Percentiles rank a stretch among this genome's conserved stretches.
Conservation (phyloP, 257 asterid genomes). For the Gentiana dahurica region DNA sequence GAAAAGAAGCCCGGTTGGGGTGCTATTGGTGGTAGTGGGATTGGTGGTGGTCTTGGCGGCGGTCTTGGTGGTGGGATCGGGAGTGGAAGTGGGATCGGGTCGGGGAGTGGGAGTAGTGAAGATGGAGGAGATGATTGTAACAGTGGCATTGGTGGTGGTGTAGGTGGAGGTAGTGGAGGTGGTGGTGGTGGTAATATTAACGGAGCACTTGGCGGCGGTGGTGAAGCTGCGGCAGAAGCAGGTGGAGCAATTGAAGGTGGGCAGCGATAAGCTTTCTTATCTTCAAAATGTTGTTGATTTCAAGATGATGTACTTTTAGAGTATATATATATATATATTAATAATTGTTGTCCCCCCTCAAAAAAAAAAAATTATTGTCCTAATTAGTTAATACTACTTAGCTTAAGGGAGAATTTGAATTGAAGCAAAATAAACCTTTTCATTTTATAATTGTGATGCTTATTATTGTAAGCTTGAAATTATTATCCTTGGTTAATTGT, state of each 20-base stretch:
- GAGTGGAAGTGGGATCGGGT: slow-evolving; percentile 7
- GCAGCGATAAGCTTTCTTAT: not conserved
- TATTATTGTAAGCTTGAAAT: no score
- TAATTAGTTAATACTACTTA: no score
- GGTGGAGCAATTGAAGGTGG: not conserved
- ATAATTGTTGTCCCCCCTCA: no score
- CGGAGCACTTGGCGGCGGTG: slow-evolving; percentile 1
- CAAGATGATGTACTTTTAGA: no score
- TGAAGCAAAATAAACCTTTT: no score
- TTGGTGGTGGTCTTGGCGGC: slow-evolving; percentile 4
- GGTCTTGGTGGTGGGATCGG: slow-evolving; percentile 11
- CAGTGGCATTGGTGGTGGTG: slow-evolving; percentile 11
- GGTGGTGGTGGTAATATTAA: not conserved
- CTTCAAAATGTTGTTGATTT: no score
- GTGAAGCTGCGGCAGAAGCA: slow-evolving; percentile 6
- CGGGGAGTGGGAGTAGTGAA: not conserved
- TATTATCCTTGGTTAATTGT: no score
- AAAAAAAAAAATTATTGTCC: no score
- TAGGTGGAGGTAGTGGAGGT: not conserved
- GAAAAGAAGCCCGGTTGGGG: slow-evolving; percentile 13
- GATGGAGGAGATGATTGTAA: not conserved
- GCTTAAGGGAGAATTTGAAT: no score
- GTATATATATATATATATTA: no score
- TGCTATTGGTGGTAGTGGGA: slow-evolving; percentile 2
- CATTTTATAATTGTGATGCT: no score